Evolutionary conservation across 2,329 filamentous ascomycete species (phyloP).

Genomic region (Apiospora pterosperma): DNA sequence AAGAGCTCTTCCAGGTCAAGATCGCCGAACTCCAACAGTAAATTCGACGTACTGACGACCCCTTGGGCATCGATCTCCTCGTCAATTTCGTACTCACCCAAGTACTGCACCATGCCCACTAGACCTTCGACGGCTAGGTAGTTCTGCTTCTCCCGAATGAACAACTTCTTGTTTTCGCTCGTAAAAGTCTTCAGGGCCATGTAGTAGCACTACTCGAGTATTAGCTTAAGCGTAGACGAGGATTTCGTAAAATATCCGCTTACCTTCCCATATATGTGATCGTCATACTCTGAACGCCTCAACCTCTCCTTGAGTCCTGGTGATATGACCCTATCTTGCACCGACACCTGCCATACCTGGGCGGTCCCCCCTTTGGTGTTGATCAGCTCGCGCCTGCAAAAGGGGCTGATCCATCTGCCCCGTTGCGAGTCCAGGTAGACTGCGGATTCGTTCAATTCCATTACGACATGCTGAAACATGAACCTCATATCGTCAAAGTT

Average conservation of each 20-base stretch:
- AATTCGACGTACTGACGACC: constrained; percentile 19
- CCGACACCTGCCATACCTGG: not conserved
- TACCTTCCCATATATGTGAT: not conserved
- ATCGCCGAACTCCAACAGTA: constrained; percentile 32
- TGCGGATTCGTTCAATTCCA: not conserved
- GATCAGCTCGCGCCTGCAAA: not conserved
- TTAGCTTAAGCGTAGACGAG: not conserved
- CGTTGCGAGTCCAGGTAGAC: not conserved
- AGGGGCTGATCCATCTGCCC: constrained; percentile 1
- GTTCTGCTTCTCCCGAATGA: constrained; percentile 24
- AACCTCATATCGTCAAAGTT: not conserved
- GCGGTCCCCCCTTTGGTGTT: constrained; percentile 2
- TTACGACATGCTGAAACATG: not conserved
- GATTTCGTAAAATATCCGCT: not conserved
- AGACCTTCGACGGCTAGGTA: constrained; percentile 21
- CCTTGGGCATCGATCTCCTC: constrained; percentile 6
- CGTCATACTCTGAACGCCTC: not conserved
- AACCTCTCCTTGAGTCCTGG: not conserved
- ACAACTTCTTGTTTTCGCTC: constrained; percentile 12
- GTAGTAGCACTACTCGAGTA: not conserved
- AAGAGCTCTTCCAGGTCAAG: constrained; percentile 29
- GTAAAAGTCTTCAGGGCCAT: constrained; percentile 12
- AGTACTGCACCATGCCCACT: constrained; percentile 24
- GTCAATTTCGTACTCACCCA: constrained; percentile 22
- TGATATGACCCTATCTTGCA: not conserved